Base-by-base conservation (phyloP, 495 filamentous ascomycete genomes). In the Patellaria atrata region DNA sequence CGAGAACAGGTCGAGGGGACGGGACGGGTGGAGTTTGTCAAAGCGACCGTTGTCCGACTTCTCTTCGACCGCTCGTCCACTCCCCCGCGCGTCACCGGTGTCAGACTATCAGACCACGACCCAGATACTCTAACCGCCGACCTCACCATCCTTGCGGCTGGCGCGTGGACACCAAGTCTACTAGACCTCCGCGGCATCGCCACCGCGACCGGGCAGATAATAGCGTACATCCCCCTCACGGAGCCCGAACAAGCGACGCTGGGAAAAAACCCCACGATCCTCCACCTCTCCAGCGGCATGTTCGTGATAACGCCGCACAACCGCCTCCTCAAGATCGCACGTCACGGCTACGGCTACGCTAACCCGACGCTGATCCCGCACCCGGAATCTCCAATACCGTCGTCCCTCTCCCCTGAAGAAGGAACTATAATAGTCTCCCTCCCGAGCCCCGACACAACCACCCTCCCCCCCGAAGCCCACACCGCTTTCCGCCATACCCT, bases 281-380 rank as follows among this genome's bases (percentile, higher is more conserved):
- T 94, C 12, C 89, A 92, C 58, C 63, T 94, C 36, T 71, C 67
- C 2, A 78, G 71, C 1, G 85, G 85, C 9, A 66, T 84, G 41
- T 94, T 89, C 60, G 65, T 84, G 41, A 80, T 92, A 41, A 83
- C 84, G 14, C 84, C 87, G 3, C 55, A 27, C 9, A 63, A 79
- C 40, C 60, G 75, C 30, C 48, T 79, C 9, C 64, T 94, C 30
- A 94, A 94, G 50, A 57, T 94, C 37, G 85, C 81, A 10, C 64
- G 82, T 0, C 87, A 94, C 55, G 70, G 65, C 7, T 79, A 77
- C 52, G 89, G 87, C 3, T 94, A 94, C 48, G 52, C 66, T 9
- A 92, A 94, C 48, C 77, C 75, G 0, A 54, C 50, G 25, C 38
- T 35, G 10, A 57, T 63, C 13, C 51, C 47, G n/a, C 48, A 62